Evolutionary conservation across 768 basidiomycete genomes (phyloP).

Genomic region (Pholiota conissans): DNA sequence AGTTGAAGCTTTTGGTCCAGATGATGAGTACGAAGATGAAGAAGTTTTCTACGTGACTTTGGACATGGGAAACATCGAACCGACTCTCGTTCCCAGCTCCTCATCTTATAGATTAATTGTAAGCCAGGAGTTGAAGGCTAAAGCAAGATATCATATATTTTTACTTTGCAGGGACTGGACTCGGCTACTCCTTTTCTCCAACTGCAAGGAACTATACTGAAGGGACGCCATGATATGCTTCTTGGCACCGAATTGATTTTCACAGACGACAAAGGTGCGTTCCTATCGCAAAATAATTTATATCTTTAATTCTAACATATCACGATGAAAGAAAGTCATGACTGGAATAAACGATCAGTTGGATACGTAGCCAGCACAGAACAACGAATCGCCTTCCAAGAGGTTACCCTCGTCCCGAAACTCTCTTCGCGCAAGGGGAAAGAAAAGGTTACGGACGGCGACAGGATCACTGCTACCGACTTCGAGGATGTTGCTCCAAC

Average conservation of each 20-base stretch:
- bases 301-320: not conserved
- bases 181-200: conserved; percentile 78
- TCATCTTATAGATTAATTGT: conserved; percentile 75
- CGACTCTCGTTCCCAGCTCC: conserved; percentile 71
- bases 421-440: conserved; percentile 16
- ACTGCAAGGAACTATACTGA: conserved; percentile 71
- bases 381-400: conserved; percentile 71
- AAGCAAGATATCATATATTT: not conserved
- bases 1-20: conserved; percentile 65
- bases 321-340: conserved; percentile 35
- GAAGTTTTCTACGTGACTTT: conserved; percentile 71
- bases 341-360: conserved; percentile 51
- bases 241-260: conserved; percentile 80
- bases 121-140: conserved; percentile 24
- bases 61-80: conserved; percentile 72
- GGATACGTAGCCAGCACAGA: conserved; percentile 61
- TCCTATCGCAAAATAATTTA: not conserved
- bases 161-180: conserved; percentile 74
- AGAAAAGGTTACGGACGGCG: conserved; percentile 6
- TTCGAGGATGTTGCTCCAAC: conserved; percentile 2
- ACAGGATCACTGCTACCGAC: conserved; percentile 3
- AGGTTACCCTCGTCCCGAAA: conserved; percentile 59
- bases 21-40: conserved; percentile 64
- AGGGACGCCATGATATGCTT: conserved; percentile 65
- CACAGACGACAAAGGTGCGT: conserved; percentile 58